Conservation (phyloP, 1,284 basidiomycete genomes). For the Chondrostereum purpureum region DNA sequence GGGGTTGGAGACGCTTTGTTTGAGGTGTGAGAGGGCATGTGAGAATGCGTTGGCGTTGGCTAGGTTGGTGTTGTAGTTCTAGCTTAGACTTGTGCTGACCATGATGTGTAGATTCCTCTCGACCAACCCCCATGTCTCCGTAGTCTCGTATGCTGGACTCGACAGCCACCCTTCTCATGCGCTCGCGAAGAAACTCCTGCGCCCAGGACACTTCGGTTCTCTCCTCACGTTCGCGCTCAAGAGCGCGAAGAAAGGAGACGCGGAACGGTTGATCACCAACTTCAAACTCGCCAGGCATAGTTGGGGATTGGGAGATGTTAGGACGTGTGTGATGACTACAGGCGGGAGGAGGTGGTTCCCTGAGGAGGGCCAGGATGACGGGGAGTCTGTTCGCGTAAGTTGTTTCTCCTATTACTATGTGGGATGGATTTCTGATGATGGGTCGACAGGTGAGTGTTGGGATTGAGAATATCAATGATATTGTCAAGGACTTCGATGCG, state of each 20-base stretch:
- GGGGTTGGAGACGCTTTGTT: conserved; percentile 81
- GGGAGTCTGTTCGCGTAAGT: neutral
- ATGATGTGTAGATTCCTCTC: conserved; percentile 47
- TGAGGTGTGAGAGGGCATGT: conserved; percentile 72
- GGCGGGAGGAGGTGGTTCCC: no score
- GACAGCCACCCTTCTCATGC: conserved; percentile 57
- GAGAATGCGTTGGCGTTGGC: conserved; percentile 75
- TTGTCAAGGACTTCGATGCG: neutral
- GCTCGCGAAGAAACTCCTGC: conserved; percentile 53
- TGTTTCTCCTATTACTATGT: neutral
- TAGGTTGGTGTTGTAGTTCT: conserved; percentile 28
- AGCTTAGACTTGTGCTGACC: neutral
- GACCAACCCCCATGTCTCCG: conserved; percentile 63
- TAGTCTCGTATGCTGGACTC: conserved; percentile 83
- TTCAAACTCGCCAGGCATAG: conserved; percentile 72
- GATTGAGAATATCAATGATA: neutral
- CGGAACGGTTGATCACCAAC: conserved; percentile 67
- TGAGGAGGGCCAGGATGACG: no score
- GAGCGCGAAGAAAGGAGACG: conserved; percentile 47
- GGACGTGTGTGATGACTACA: no score
- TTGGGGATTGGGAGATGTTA: conserved; percentile 68
- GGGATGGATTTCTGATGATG: conserved; percentile 14
- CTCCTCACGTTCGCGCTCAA: conserved; percentile 81
- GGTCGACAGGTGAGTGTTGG: neutral
- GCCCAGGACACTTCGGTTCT: conserved; percentile 63